Percentiles rank a stretch among this genome's conserved stretches.
Evolutionary conservation across 495 filamentous ascomycete species (phyloP).

Genomic region (Penicillium coprophilum): DNA sequence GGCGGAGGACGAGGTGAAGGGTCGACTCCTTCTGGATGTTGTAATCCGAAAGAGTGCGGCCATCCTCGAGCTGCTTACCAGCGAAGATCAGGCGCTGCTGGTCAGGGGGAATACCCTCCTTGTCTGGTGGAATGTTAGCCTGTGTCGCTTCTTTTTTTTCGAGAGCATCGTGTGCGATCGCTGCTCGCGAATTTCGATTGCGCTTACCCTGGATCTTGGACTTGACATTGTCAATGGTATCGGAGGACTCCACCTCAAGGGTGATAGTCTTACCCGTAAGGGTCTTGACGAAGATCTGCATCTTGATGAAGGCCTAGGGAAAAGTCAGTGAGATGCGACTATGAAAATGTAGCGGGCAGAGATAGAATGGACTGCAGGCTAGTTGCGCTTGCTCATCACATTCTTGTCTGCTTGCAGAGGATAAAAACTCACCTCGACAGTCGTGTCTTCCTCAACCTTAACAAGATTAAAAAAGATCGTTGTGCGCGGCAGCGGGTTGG

Average conservation of each 20-base stretch:
- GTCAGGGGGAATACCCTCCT: slow-evolving; percentile 99
- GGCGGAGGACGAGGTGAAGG: slow-evolving; percentile 95
- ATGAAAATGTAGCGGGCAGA: not conserved
- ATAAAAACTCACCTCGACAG: slow-evolving; percentile 52
- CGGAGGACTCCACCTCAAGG: slow-evolving; percentile 99
- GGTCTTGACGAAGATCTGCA: slow-evolving; percentile 99
- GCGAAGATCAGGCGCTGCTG: slow-evolving; percentile 99
- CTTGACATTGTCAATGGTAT: slow-evolving; percentile 99
- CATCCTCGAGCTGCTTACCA: slow-evolving; percentile 99
- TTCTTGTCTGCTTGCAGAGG: not conserved
- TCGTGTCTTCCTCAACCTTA: slow-evolving; percentile 59
- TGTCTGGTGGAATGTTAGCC: slow-evolving; percentile 59
- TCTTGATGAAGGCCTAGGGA: slow-evolving; percentile 57
- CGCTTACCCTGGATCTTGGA: slow-evolving; percentile 74
- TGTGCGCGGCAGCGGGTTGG: slow-evolving; percentile 30
- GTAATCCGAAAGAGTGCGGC: slow-evolving; percentile 99
- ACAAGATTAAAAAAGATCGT: slow-evolving; percentile 37
- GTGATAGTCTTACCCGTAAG: slow-evolving; percentile 99
- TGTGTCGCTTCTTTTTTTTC: not conserved
- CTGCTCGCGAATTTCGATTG: not conserved
- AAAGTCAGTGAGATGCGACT: slow-evolving; percentile 14
- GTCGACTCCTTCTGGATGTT: slow-evolving; percentile 99
- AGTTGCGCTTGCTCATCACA: slow-evolving; percentile 12
- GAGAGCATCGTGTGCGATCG: not conserved
- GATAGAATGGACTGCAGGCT: not conserved